Evolutionary conservation across 1,284 basidiomycete species (phyloP).

Genomic region (Paramarasmius palmivorus): DNA sequence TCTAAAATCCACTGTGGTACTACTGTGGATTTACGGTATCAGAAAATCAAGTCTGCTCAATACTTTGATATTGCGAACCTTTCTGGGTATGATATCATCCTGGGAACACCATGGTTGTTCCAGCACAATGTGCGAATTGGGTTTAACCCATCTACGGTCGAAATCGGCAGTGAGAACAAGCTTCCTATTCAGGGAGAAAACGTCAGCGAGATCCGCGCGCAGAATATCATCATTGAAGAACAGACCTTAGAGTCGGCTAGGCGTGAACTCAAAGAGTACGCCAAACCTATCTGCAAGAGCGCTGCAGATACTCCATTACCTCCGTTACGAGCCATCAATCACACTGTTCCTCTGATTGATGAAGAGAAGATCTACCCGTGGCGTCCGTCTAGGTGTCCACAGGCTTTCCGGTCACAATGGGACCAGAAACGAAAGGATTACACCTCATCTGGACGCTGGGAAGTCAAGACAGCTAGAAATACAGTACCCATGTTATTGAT

Average conservation of each 20-base stretch:
- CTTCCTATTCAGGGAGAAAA: conserved; percentile 21
- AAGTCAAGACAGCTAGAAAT: conserved; percentile 24
- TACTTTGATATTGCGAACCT: conserved; percentile 30
- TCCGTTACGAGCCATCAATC: conserved; percentile 7
- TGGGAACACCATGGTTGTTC: conserved; percentile 31
- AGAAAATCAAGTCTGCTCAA: conserved; percentile 6
- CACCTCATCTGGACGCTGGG: conserved; percentile 28
- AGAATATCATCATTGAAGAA: conserved; percentile 15
- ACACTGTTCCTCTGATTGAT: conserved; percentile 12
- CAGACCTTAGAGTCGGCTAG: conserved; percentile 16
- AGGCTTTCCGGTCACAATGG: conserved; percentile 28
- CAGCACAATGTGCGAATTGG: conserved; percentile 24
- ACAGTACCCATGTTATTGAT: conserved; percentile 36
- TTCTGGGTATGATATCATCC: conserved; percentile 30
- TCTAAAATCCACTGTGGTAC: conserved; percentile 14
- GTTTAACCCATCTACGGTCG: conserved; percentile 15
- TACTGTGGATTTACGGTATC: conserved; percentile 14
- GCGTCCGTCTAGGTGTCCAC: conserved; percentile 25
- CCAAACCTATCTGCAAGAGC: neutral
- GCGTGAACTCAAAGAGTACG: conserved; percentile 17
- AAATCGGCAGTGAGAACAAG: conserved; percentile 17
- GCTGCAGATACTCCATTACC: conserved; percentile 5
- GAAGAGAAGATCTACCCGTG: conserved; percentile 1
- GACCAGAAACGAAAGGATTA: conserved; percentile 27
- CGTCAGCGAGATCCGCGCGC: conserved; percentile 18